A percentile compares a stretch with the other conserved stretches of the same genome.
Conservation (phyloP, 352 stramenopile species). For the Elongisporangium anandrum region DNA sequence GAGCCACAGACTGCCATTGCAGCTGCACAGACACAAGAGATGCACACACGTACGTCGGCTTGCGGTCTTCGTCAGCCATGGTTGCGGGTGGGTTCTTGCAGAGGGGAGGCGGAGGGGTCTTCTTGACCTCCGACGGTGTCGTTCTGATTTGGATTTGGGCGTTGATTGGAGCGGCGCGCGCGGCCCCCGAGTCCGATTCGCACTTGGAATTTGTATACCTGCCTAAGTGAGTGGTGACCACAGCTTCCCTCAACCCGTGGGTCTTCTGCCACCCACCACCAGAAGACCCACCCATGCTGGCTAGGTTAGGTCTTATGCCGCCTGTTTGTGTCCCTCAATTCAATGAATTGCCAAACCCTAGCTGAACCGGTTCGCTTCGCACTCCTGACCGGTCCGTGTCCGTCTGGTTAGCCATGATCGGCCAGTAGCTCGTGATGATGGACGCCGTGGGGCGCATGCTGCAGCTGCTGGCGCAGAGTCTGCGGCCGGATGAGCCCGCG, state of each 20-base stretch:
- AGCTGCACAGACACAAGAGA: not conserved
- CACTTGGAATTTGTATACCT: conserved; percentile 73
- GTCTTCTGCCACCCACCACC: not conserved
- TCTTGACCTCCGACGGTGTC: conserved; percentile 28
- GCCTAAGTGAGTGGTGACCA: conserved; percentile 44
- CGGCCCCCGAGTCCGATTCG: conserved; percentile 5
- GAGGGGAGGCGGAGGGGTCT: conserved; percentile 24
- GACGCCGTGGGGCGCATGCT: conserved; percentile 29
- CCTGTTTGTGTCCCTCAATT: not conserved
- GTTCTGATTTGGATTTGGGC: conserved; percentile 28
- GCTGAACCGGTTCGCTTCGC: not conserved
- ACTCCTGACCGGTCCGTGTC: not conserved
- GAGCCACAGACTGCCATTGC: conserved; percentile 5
- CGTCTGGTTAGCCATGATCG: not conserved
- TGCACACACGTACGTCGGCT: conserved; percentile 38
- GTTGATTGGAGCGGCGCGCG: conserved; percentile 10
- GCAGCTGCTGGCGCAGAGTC: conserved; percentile 44
- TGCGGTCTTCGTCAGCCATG: conserved; percentile 85
- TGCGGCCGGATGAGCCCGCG: conserved; percentile 28
- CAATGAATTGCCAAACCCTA: not conserved
- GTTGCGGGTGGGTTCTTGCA: conserved; percentile 26
- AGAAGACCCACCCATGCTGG: not conserved
- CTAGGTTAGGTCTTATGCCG: not conserved
- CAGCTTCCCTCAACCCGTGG: not conserved
- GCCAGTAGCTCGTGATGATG: conserved; percentile 9